Base-by-base conservation (phyloP, 345 rosid species). In the Sisymbrium irio region DNA sequence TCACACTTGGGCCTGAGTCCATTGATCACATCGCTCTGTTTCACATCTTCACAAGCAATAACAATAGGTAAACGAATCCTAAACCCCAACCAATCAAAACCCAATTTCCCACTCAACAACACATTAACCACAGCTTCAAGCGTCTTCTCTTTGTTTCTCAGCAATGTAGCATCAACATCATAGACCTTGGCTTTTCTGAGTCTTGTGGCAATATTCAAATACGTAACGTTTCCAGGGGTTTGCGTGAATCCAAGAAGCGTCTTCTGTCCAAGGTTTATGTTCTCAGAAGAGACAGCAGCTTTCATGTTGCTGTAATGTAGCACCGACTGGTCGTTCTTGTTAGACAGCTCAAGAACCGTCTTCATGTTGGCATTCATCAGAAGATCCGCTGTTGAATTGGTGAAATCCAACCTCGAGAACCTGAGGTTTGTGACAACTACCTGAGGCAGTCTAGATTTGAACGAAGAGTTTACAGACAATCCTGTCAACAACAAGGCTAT, bases 51-150 rank as follows among this genome's bases (percentile, higher is more conserved):
- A 7, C 85, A 82, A 0, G 73, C 73, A 53, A 76, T 71, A 27
- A 69, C 64, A 49, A 54, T 7, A 4, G 83, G 81, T 65, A 79
- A 40, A 67, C 39, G 55, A 19, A 76, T 8, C 20, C 33, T 79
- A 67, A 79, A 55, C 2, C 80, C 78, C 71, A 72, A 74, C 66
- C 72, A 57, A 68, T 60, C 79, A 53, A 78, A 46, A 36, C 79
- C 53, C 35, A 81, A 0, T 40, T 66, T 49, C 57, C 84, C 84
- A 13, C 55, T 67, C 50, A 78, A 41, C 18, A 47, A 56, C 50
- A 77, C 76, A 50, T 64, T 53, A 49, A 77, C 72, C 33, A 73
- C 65, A 40, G 71, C 63, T 49, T 80, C 71, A 28, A 6, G 33
- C 2, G 11, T 40, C 59, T 62, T 68, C 66, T 61, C 62, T 46